Percentiles rank a stretch among this genome's conserved stretches.
Conservation (phyloP, 768 basidiomycete genomes). For the Trametes gibbosa region DNA sequence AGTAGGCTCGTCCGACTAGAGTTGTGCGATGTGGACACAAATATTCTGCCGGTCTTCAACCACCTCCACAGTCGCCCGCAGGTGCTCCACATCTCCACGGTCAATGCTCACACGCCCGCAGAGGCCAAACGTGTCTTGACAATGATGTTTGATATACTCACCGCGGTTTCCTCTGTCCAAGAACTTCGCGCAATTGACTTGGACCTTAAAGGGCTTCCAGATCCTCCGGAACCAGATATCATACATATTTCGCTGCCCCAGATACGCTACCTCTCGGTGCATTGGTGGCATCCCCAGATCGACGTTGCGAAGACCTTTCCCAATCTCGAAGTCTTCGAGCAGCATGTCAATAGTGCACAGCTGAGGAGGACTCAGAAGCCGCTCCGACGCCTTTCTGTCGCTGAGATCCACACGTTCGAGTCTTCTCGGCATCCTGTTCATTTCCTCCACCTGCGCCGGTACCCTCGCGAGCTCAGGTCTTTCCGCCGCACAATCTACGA, state of each 20-base stretch:
- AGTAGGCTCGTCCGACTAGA: background rate
- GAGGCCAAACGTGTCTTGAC: background rate
- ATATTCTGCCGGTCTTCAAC: background rate
- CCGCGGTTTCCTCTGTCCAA: background rate
- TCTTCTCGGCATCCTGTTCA: background rate
- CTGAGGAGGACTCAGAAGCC: background rate
- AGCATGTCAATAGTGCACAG: constrained; percentile 8
- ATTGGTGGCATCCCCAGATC: constrained; percentile 4
- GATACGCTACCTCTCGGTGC: constrained; percentile 3
- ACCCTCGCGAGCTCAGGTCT: constrained; percentile 3
- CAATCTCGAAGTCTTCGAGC: constrained; percentile 1
- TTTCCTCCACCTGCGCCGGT: constrained; percentile 8
- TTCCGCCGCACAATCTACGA: constrained; percentile 8
- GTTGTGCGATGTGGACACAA: constrained; percentile 4
- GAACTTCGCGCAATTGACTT: constrained; percentile 6
- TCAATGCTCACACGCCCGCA: background rate
- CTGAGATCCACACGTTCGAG: constrained; percentile 1
- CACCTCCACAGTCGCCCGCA: constrained; percentile 1
- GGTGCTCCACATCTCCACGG: background rate
- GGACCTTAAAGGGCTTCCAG: constrained; percentile 4
- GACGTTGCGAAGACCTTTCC: constrained; percentile 7
- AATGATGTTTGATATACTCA: background rate
- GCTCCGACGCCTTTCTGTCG: constrained; percentile 7
- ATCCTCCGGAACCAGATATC: background rate
- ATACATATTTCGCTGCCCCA: background rate